A percentile compares a stretch with the other conserved stretches of the same genome.
Conservation (phyloP, 2,329 filamentous ascomycete genomes). For the Trichophyton mentagrophytes region DNA sequence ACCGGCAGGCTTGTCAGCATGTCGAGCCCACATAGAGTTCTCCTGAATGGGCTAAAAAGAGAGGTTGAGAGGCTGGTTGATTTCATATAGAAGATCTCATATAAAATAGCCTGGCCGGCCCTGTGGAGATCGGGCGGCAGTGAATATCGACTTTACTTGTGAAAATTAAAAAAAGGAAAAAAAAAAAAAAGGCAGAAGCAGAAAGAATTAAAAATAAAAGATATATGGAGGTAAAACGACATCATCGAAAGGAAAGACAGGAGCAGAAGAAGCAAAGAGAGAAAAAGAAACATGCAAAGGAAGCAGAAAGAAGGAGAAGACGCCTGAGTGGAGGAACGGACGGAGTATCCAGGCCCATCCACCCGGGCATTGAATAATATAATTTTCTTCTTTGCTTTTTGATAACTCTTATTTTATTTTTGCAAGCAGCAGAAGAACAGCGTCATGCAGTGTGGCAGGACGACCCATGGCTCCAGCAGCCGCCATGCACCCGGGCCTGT, state of each 20-base stretch:
- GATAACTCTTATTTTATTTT: neutral
- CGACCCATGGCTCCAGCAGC: neutral
- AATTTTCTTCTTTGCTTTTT: neutral
- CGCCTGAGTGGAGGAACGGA: neutral
- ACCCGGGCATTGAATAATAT: slow-evolving; percentile 2
- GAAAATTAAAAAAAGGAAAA: neutral
- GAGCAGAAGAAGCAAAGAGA: neutral
- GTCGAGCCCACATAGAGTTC: neutral
- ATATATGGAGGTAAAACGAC: neutral
- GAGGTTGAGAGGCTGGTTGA: neutral
- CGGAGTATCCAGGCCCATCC: neutral
- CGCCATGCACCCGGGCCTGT: neutral
- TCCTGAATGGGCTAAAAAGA: neutral
- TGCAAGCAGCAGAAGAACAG: neutral
- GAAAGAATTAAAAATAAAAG: neutral
- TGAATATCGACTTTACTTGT: neutral
- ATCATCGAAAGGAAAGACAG: neutral
- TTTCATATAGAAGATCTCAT: slow-evolving; percentile 1
- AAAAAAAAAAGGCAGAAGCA: neutral
- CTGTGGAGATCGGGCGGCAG: slow-evolving; percentile 4
- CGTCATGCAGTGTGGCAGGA: slow-evolving; percentile 1
- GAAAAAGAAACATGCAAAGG: neutral
- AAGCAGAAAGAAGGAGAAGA: too few species aligned
- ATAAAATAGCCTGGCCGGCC: neutral
- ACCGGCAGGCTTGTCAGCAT: neutral